phyloP scores from a whole-genome alignment of 2,329 filamentous ascomycete species.

The Colletotrichum navitas region DNA sequence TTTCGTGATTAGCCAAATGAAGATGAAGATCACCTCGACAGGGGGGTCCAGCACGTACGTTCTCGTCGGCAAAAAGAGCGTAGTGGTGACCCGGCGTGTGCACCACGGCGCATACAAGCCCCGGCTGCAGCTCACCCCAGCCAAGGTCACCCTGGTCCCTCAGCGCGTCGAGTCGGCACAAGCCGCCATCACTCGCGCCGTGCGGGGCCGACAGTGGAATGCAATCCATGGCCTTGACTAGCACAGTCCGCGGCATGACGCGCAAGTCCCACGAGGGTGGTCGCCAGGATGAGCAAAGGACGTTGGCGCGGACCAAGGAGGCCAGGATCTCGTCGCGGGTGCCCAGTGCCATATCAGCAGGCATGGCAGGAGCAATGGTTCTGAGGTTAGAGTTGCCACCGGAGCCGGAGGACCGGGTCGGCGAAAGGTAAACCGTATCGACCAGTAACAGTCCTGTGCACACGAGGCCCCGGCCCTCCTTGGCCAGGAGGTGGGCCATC shows the following conservation, averaged over 20 bases:
- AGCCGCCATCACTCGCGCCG: neutral
- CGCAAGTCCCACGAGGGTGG: too few species aligned
- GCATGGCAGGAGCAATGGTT: neutral
- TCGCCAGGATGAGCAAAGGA: too few species aligned
- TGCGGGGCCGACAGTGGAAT: too few species aligned
- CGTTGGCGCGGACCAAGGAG: too few species aligned
- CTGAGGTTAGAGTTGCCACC: conserved; percentile 6
- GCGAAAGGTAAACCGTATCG: conserved; percentile 2
- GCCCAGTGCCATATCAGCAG: too few species aligned
- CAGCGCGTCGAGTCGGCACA: conserved; percentile 5
- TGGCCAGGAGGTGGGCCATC: neutral
- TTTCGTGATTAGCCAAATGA: too few species aligned
- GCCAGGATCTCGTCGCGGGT: too few species aligned
- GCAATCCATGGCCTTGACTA: too few species aligned
- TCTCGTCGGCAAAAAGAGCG: conserved; percentile 7
- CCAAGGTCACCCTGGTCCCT: neutral
- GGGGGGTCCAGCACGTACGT: too few species aligned
- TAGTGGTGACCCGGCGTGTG: conserved; percentile 14
- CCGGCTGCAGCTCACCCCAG: conserved; percentile 1
- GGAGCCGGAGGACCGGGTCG: conserved; percentile 4
- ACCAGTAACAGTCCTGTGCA: conserved; percentile 11
- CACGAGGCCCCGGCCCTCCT: conserved; percentile 1
- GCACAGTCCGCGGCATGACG: too few species aligned
- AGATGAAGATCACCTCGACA: too few species aligned
- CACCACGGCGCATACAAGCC: neutral